Conservation (phyloP, 352 stramenopile genomes). For the Phytophthora sansomeana region DNA sequence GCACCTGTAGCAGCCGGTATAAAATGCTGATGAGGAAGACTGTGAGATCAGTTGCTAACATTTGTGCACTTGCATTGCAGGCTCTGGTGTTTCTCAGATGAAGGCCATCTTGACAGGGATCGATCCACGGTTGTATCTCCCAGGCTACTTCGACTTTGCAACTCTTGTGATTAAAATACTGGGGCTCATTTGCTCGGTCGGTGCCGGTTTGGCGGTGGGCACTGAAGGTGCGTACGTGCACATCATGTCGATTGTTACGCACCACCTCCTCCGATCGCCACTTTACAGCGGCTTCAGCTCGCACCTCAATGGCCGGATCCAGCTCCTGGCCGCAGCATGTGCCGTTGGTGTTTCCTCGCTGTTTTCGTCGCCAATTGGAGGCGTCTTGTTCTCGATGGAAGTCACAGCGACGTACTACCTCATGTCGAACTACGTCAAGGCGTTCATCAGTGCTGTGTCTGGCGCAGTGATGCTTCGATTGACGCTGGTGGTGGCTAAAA, state of each 20-base stretch:
- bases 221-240: conserved; percentile 98
- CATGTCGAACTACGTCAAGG: conserved; percentile 88
- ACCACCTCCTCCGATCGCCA: conserved; percentile 81
- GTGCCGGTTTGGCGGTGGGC: conserved; percentile 94
- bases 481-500: conserved; percentile 52
- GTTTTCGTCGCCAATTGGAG: conserved; percentile 93
- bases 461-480: conserved; percentile 76
- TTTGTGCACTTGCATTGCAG: conserved; percentile 24
- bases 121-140: conserved; percentile 77
- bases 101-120: conserved; percentile 84
- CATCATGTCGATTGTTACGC: conserved; percentile 91
- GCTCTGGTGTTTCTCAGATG: conserved; percentile 85
- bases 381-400: conserved; percentile 94
- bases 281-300: conserved; percentile 74
- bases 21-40: too few relatives aligned
- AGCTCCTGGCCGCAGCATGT: conserved; percentile 90
- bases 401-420: conserved; percentile 88
- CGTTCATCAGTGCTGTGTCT: conserved; percentile 79
- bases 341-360: conserved; percentile 92
- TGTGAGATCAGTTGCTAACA: not conserved
- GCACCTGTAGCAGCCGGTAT: conserved; percentile 64
- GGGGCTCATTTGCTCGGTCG: conserved; percentile 94
- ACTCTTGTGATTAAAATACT: conserved; percentile 85
- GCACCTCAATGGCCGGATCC: conserved; percentile 72
- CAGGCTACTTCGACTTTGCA: conserved; percentile 71